Evolutionary conservation across 495 filamentous ascomycete genomes (phyloP).

Genomic region (Entonaema liquescens): DNA sequence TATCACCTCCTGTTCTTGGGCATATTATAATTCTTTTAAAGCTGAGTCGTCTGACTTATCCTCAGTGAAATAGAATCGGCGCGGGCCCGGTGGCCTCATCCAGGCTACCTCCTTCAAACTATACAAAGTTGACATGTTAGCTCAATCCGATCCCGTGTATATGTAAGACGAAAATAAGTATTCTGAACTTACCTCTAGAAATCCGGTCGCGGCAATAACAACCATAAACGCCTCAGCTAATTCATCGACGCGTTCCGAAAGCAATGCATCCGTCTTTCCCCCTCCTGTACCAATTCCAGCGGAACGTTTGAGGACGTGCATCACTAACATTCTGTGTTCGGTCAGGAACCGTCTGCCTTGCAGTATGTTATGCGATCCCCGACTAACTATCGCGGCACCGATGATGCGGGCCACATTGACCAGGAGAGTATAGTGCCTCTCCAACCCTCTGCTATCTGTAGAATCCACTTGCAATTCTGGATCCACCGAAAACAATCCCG

Average conservation of each 20-base stretch:
- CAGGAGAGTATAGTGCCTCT: conserved; percentile 84
- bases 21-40: not conserved
- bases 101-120: conserved; percentile 55
- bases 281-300: conserved; percentile 73
- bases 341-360: conserved; percentile 78
- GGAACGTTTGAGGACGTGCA: conserved; percentile 90
- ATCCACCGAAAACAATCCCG: conserved; percentile 85
- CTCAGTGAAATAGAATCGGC: conserved; percentile 40
- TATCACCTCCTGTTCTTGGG: not conserved
- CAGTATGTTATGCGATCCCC: conserved; percentile 82
- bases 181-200: conserved; percentile 62
- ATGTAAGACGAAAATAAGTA: not conserved
- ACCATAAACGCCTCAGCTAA: conserved; percentile 66
- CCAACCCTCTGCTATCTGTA: conserved; percentile 71
- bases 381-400: conserved; percentile 75
- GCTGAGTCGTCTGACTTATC: not conserved
- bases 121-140: conserved; percentile 35
- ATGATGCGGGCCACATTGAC: conserved; percentile 84
- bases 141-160: conserved; percentile 1
- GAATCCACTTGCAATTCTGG: conserved; percentile 77
- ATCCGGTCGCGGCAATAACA: conserved; percentile 65
- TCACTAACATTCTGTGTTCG: conserved; percentile 80
- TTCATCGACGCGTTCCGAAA: conserved; percentile 61
- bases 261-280: conserved; percentile 43
- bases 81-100: conserved; percentile 33